Conservation (phyloP, 2,329 filamentous ascomycete genomes). For the Aspergillus spinulosporus region DNA sequence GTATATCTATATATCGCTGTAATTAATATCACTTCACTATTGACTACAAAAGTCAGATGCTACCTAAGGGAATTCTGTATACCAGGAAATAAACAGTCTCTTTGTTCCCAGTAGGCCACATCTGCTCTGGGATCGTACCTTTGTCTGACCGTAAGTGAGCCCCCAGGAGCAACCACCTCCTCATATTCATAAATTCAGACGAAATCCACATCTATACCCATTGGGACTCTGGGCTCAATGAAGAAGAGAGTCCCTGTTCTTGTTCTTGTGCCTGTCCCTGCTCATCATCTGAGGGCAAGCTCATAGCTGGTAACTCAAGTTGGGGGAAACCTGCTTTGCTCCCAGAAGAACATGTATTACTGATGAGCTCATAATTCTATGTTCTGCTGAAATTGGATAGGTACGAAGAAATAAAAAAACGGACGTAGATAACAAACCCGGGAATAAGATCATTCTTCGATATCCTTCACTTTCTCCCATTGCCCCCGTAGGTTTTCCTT, state of each 20-base stretch:
- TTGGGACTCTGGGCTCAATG: slow-evolving; percentile 20
- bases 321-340: neutral
- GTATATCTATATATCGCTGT: neutral
- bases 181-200: slow-evolving; percentile 49
- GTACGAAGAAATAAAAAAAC: slow-evolving; percentile 14
- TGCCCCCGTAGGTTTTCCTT: slow-evolving; percentile 96
- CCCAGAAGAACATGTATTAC: neutral
- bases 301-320: too few species aligned
- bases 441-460: slow-evolving; percentile 68
- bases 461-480: slow-evolving; percentile 96
- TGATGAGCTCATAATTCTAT: neutral
- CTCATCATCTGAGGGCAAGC: neutral
- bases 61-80: neutral
- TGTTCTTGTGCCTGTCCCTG: neutral
- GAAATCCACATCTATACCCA: slow-evolving; percentile 25
- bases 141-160: slow-evolving; percentile 50
- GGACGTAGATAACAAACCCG: slow-evolving; percentile 12
- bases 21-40: neutral
- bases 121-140: slow-evolving; percentile 41
- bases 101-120: too few species aligned
- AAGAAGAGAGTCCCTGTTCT: neutral
- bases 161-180: slow-evolving; percentile 49
- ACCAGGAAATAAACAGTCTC: slow-evolving; percentile 13
- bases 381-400: slow-evolving; percentile 24
- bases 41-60: neutral